Conservation (phyloP, 208 protist genomes). For the Trypanosoma boissoni region DNA sequence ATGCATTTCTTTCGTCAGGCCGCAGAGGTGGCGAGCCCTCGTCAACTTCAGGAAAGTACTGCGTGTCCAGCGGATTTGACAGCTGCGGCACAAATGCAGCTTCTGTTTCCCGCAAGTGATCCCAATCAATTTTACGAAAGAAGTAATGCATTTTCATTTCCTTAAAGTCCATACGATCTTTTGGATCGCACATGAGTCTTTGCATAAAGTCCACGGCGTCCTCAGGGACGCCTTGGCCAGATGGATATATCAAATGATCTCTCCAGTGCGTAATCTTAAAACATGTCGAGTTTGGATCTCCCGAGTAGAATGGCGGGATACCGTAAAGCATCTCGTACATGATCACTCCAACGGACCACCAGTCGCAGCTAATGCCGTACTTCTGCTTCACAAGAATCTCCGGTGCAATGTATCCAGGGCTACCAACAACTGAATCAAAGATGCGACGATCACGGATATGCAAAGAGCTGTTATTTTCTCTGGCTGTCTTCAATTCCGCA, state of each 20-base stretch:
- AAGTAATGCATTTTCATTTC: slow-evolving; percentile 83
- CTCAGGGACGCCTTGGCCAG: slow-evolving; percentile 71
- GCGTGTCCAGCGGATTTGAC: slow-evolving; percentile 74
- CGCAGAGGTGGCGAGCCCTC: slow-evolving; percentile 19
- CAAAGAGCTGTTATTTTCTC: background rate
- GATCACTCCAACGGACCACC: slow-evolving; percentile 98
- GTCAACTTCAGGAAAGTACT: slow-evolving; percentile 87
- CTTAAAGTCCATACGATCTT: slow-evolving; percentile 74
- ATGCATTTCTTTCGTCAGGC: slow-evolving; percentile 27
- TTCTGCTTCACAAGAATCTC: slow-evolving; percentile 93
- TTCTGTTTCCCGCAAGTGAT: slow-evolving; percentile 45
- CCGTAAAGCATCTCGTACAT: slow-evolving; percentile 98
- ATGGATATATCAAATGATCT: slow-evolving; percentile 87
- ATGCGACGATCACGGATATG: slow-evolving; percentile 41
- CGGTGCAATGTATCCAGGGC: slow-evolving; percentile 96
- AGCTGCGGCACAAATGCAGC: slow-evolving; percentile 74
- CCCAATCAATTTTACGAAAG: slow-evolving; percentile 68
- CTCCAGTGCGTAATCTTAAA: slow-evolving; percentile 94
- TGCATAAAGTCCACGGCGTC: slow-evolving; percentile 92
- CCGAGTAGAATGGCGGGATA: slow-evolving; percentile 95
- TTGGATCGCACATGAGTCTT: slow-evolving; percentile 83
- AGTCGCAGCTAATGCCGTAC: slow-evolving; percentile 96
- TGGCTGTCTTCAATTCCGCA: background rate
- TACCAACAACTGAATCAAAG: slow-evolving; percentile 94
- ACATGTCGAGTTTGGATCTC: slow-evolving; percentile 89